Evolutionary conservation across 2,329 filamentous ascomycete genomes (phyloP).

Genomic region (Cadophora luteo-olivacea): DNA sequence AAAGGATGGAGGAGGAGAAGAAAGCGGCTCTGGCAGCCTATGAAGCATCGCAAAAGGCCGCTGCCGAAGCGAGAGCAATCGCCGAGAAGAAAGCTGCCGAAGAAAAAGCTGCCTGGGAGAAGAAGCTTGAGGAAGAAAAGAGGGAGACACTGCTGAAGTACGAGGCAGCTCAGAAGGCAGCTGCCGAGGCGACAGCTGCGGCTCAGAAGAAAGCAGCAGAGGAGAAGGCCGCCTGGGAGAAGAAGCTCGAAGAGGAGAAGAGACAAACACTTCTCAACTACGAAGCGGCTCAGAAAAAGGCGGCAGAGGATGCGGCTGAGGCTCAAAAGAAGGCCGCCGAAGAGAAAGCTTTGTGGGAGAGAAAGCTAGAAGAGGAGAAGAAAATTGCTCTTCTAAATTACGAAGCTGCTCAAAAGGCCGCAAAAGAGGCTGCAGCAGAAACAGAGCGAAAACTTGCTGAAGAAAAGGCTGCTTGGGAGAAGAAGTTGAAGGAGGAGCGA

Average conservation of each 20-base stretch:
- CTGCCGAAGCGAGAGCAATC: conserved; percentile 39
- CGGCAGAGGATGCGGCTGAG: conserved; percentile 53
- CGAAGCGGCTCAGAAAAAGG: conserved; percentile 40
- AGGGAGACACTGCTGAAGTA: conserved; percentile 35
- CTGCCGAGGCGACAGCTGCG: conserved; percentile 50
- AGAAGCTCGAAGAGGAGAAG: conserved; percentile 43
- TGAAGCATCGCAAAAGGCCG: conserved; percentile 23
- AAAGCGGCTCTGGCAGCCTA: conserved; percentile 31
- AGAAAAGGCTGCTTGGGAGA: conserved; percentile 37
- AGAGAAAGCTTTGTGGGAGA: conserved; percentile 52
- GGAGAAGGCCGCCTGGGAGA: conserved; percentile 47
- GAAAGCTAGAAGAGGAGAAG: conserved; percentile 52
- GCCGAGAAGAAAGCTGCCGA: conserved; percentile 22
- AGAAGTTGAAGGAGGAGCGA: conserved; percentile 50
- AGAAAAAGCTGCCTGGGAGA: conserved; percentile 28
- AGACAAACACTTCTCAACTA: conserved; percentile 50
- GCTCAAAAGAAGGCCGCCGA: conserved; percentile 51
- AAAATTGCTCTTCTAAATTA: conserved; percentile 38
- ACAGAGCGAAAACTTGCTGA: conserved; percentile 32
- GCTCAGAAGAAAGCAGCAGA: conserved; percentile 57
- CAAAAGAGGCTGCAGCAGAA: conserved; percentile 30
- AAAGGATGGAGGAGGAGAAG: conserved; percentile 34
- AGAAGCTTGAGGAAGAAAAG: conserved; percentile 29
- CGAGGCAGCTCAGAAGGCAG: conserved; percentile 45
- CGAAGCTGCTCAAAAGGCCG: conserved; percentile 33